Evolutionary conservation across 1,284 basidiomycete species (phyloP), one percentile per base, ranked within the genome.

Genomic region (Ceratobasidium sp.): DNA sequence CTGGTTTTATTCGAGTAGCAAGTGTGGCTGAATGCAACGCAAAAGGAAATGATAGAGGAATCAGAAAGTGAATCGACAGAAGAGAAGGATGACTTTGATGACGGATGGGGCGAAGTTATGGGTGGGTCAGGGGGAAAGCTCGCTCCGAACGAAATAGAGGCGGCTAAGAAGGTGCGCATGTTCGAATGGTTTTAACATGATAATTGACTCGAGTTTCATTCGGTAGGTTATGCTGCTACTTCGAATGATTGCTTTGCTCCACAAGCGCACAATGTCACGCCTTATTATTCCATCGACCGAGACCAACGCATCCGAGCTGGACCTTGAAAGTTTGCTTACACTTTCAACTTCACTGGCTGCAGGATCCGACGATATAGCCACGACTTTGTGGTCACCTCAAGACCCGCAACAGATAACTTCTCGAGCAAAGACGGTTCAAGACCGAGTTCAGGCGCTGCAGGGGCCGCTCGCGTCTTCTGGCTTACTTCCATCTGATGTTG

Each of bases 21-120:
- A n/a, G n/a, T n/a, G n/a, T n/a, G n/a, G n/a, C n/a, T n/a, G n/a
- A n/a, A n/a, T n/a, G n/a, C n/a, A n/a, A n/a, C n/a, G n/a, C n/a
- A n/a, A n/a, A n/a, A n/a, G 46, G 88, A 88, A 75, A 89, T 92
- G 86, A 83, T 90, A 75, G 86, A 89, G 58, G 84, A 87, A 28
- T 84, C 83, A 12, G 83, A 78, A 1, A 81, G 80, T 10, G 82
- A 81, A 5, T 10, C 28, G 23, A 42, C 20, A n/a, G 83, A 84
- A 18, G 87, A 89, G 3, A 84, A 77, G 20, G 78, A 80, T 10
- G 72, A 71, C 26, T 79, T 77, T 28, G 70, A 78, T 20, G 80
- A 91, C 81, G 92, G 91, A 12, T 93, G 91, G 92, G 89, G 89
- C 78, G 93, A 93, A 80, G 85, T 93, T 15, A 92, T 90, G 2